phyloP scores from a whole-genome alignment of 371 early-diverging fungal genomes.

The Mortierella sp. region DNA sequence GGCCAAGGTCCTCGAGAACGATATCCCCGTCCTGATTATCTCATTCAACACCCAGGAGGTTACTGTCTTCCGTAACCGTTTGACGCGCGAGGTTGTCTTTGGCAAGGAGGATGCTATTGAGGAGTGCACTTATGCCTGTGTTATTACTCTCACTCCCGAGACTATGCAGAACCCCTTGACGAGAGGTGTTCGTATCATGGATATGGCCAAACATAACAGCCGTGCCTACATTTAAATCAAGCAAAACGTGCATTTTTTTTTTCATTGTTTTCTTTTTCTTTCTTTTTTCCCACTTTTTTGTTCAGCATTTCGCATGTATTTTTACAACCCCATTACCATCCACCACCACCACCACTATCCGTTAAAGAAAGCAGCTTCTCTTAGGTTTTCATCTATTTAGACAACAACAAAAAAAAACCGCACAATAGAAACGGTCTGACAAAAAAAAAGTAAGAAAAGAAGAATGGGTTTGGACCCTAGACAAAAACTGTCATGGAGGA shows the following conservation, averaged over 20 bases:
- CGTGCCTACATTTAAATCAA: constrained; percentile 55
- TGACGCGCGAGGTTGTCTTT: constrained; percentile 86
- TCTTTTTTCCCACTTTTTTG: constrained; percentile 4
- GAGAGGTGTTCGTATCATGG: constrained; percentile 93
- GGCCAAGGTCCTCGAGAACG: constrained; percentile 93
- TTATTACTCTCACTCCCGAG: constrained; percentile 91
- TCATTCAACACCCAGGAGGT: constrained; percentile 96
- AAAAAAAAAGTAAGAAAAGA: neutral
- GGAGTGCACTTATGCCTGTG: constrained; percentile 88
- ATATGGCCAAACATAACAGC: constrained; percentile 84
- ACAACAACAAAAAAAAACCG: neutral
- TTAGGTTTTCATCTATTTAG: constrained; percentile 3
- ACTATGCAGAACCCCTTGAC: constrained; percentile 91
- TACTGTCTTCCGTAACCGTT: constrained; percentile 91
- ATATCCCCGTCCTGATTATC: constrained; percentile 90
- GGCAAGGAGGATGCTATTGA: constrained; percentile 95
- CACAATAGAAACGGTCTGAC: constrained; percentile 11
- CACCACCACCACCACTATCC: neutral
- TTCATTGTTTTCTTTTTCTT: neutral
- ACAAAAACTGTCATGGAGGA: neutral
- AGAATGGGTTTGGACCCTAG: constrained; percentile 8
- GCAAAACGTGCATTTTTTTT: neutral
- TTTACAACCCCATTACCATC: constrained; percentile 16
- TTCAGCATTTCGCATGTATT: constrained; percentile 46
- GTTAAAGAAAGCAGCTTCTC: neutral